Percentiles rank a stretch among this genome's conserved stretches.
phyloP scores from a whole-genome alignment of 495 filamentous ascomycete genomes.

The Monascus purpureus region DNA sequence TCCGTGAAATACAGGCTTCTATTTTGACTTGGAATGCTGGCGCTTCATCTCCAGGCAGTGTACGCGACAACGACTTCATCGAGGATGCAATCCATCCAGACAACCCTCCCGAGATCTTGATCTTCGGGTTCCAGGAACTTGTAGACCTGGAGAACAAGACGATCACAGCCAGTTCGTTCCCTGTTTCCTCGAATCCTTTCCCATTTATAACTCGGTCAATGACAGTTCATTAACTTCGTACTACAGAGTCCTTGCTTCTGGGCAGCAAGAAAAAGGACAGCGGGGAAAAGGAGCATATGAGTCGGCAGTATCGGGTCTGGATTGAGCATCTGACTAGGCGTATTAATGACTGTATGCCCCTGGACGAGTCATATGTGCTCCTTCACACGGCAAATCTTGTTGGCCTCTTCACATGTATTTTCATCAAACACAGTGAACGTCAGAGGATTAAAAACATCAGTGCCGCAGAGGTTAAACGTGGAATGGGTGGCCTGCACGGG shows the following conservation, averaged over 20 bases:
- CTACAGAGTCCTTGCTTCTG: conserved; percentile 46
- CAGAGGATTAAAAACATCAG: conserved; percentile 60
- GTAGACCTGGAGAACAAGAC: conserved; percentile 96
- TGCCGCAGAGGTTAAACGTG: conserved; percentile 78
- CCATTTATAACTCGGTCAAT: neutral
- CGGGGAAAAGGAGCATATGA: conserved; percentile 84
- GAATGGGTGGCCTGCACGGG: conserved; percentile 83
- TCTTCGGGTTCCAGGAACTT: conserved; percentile 96
- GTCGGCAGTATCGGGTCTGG: conserved; percentile 94
- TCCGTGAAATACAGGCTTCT: conserved; percentile 62
- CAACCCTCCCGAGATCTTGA: conserved; percentile 70
- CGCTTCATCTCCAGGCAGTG: conserved; percentile 69
- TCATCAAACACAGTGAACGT: conserved; percentile 69
- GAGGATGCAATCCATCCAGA: conserved; percentile 55
- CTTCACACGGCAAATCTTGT: conserved; percentile 82
- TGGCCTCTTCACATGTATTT: conserved; percentile 89
- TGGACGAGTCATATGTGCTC: conserved; percentile 65
- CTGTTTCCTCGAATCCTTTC: neutral
- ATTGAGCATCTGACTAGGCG: conserved; percentile 68
- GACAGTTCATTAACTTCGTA: conserved; percentile 9
- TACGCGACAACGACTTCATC: conserved; percentile 67
- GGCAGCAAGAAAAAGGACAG: conserved; percentile 76
- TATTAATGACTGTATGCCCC: conserved; percentile 72
- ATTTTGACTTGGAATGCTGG: conserved; percentile 96
- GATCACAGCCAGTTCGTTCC: conserved; percentile 70